Base-by-base conservation (phyloP, 208 protist species). In the Leishmania amazonensis region DNA sequence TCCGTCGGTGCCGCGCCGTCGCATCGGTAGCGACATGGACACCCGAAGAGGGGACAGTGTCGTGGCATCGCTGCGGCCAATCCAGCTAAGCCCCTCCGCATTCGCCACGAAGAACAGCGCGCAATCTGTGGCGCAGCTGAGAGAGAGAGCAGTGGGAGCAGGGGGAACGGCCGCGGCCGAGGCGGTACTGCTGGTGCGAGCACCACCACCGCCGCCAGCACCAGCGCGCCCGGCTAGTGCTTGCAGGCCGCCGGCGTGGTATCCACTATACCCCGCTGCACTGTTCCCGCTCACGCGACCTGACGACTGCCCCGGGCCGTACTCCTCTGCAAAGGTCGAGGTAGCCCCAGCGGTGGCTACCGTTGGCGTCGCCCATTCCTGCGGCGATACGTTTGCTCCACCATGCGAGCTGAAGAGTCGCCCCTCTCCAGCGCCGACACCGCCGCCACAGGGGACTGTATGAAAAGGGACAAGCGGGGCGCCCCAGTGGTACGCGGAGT, bases 101-200 rank as follows among this genome's bases (percentile, higher is more conserved):
- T 75, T 79, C 4, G 73, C 82, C 76, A 80, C 83, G 75, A 85
- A 91, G n/a, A 91, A 70, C 49, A 96, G 86, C 42, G 91, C 79
- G 53, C 88, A 40, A 42, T 85, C 81, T 7, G 64, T 81, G 17
- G 85, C 83, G 72, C 88, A 87, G 84, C 90, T 94, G 58, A 96
- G 84, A 13, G 90, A 92, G n/a, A 94, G 88, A 3, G 90, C 81
- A 15, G 87, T 86, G 17, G 89, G 89, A n/a, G 70, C 42, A 47
- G 72, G 42, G 5, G 73, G 17, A 1, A 58, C 38, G 57, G 75
- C 57, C 53, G 75, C 57, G 40, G 35, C 57, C 35, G 57, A 60
- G 57, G 53, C 42, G 19, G 51, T 62, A 28, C 73, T 76, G 51
- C 51, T 31, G 35, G 51, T 3, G n/a, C 11, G 51, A 17, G 73